phyloP scores from a whole-genome alignment of 331 rosid genomes.

The Cydonia oblonga region DNA sequence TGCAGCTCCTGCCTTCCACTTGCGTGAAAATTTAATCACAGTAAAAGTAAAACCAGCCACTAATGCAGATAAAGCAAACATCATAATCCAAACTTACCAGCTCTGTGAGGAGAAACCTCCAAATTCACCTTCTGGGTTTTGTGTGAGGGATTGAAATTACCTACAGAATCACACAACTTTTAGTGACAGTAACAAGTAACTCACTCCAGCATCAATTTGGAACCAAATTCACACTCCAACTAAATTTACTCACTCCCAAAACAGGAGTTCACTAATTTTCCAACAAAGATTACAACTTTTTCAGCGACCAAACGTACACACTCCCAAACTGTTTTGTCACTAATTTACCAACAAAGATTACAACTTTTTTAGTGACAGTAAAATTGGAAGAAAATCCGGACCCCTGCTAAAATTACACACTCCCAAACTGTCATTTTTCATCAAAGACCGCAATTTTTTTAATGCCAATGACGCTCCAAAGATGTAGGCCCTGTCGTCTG shows the following conservation, averaged over 20 bases:
- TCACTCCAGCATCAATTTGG: not conserved
- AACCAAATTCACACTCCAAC: not conserved
- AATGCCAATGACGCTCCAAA: not conserved
- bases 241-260: too few relatives aligned
- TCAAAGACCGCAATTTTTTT: not conserved
- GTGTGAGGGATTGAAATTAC: slow-evolving; percentile 19
- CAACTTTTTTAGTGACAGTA: not conserved
- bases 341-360: slow-evolving; percentile 27
- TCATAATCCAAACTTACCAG: slow-evolving; percentile 35
- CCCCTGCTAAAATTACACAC: not conserved
- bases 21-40: not conserved
- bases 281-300: not conserved
- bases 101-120: slow-evolving; percentile 84
- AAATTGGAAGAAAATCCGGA: not conserved
- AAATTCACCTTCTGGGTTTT: slow-evolving; percentile 57
- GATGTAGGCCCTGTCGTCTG: not conserved
- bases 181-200: not conserved
- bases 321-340: not conserved
- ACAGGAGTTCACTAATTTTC: not conserved
- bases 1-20: not conserved
- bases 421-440: not conserved
- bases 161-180: slow-evolving; percentile 26
- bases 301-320: not conserved
- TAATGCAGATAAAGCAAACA: slow-evolving; percentile 5
- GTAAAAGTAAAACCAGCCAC: not conserved